phyloP scores from a whole-genome alignment of 228 moss, liverwort and hornwort genomes.

The Sphagnum magellanicum region DNA sequence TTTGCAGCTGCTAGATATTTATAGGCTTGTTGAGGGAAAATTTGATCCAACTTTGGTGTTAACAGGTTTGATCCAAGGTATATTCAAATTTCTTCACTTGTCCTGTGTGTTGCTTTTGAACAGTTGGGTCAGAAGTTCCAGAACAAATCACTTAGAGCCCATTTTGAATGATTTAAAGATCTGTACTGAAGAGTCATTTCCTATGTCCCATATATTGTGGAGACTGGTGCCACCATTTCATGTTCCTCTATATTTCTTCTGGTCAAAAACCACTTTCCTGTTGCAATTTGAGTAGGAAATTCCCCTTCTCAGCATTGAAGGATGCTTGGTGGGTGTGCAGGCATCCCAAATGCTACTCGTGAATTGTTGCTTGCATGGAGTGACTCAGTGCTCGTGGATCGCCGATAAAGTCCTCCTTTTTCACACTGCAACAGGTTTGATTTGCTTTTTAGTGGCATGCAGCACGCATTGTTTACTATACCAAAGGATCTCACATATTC shows the following conservation, averaged over 20 bases:
- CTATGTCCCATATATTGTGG: too few species aligned
- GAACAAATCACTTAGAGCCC: background rate
- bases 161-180: background rate
- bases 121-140: background rate
- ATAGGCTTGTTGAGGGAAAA: constrained; percentile 87
- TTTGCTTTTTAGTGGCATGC: too few species aligned
- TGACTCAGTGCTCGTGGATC: constrained; percentile 67
- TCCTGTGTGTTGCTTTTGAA: background rate
- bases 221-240: too few species aligned
- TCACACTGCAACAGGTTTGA: too few species aligned
- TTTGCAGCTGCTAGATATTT: constrained; percentile 77
- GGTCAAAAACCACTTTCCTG: too few species aligned
- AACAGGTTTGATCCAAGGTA: constrained; percentile 79
- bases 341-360: constrained; percentile 72
- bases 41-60: constrained; percentile 70
- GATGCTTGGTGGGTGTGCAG: constrained; percentile 18
- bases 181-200: background rate
- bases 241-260: too few species aligned
- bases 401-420: constrained; percentile 4
- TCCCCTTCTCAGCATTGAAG: too few species aligned
- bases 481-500: too few species aligned
- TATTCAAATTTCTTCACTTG: background rate
- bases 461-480: too few species aligned
- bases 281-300: too few species aligned
- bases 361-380: constrained; percentile 91